Evolutionary conservation across 495 filamentous ascomycete genomes (phyloP).

Genomic region (Lepraria neglecta): DNA sequence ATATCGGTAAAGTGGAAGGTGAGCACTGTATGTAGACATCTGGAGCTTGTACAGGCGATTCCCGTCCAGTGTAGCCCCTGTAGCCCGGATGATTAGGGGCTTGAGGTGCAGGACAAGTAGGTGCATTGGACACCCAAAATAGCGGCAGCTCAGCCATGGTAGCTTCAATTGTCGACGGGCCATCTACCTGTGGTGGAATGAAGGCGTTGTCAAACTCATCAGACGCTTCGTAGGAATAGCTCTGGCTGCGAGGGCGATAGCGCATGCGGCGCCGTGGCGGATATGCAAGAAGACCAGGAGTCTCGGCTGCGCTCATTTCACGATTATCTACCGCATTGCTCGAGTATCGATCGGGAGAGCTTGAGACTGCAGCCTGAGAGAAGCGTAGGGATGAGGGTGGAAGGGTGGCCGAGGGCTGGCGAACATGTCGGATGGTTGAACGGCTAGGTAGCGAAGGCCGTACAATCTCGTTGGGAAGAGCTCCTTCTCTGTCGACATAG

Average conservation of each 20-base stretch:
- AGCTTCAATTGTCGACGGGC: neutral
- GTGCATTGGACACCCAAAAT: constrained; percentile 2
- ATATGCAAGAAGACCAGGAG: constrained; percentile 15
- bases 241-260: constrained; percentile 27
- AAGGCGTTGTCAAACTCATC: constrained; percentile 6
- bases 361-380: constrained; percentile 23
- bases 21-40: neutral
- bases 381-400: constrained; percentile 25
- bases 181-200: constrained; percentile 5
- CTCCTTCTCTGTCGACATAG: neutral
- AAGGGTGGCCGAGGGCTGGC: constrained; percentile 16
- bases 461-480: neutral
- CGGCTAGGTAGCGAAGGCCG: neutral
- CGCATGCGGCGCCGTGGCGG: constrained; percentile 21
- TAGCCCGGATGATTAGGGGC: neutral
- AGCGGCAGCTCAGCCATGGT: neutral
- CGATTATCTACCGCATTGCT: neutral
- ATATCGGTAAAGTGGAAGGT: neutral
- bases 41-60: neutral
- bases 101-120: constrained; percentile 1
- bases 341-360: constrained; percentile 23
- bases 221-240: constrained; percentile 20
- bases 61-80: neutral
- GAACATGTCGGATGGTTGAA: neutral
- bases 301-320: neutral